Percentiles rank a stretch among this genome's conserved stretches.
phyloP scores from a whole-genome alignment of 2,329 filamentous ascomycete species.

The Colletotrichum melonis region DNA sequence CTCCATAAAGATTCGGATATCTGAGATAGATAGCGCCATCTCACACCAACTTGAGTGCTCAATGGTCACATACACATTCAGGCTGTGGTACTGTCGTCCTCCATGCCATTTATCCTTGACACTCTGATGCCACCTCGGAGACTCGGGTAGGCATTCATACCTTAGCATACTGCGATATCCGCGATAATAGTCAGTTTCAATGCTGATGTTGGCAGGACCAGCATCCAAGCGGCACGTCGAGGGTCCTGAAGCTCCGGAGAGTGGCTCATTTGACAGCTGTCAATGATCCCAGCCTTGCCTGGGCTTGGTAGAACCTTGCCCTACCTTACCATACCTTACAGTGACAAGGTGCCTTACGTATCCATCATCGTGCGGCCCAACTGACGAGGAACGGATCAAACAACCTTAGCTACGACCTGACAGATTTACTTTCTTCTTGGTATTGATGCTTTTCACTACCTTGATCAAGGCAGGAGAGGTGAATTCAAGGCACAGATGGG shows the following conservation, averaged over 20 bases:
- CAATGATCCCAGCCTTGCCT: not conserved
- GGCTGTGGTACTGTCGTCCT: too few species aligned
- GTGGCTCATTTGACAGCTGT: constrained; percentile 29
- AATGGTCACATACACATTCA: not conserved
- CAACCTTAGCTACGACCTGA: not conserved
- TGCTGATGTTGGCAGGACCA: not conserved
- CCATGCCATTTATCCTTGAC: not conserved
- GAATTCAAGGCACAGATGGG: not conserved
- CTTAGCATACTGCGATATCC: too few species aligned
- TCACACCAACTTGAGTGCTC: not conserved
- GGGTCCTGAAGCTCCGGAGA: constrained; percentile 10
- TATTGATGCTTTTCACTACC: not conserved
- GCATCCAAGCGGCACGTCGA: not conserved
- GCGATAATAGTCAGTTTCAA: not conserved
- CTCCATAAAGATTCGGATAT: not conserved
- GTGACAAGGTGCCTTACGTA: not conserved
- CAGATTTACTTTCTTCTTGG: not conserved
- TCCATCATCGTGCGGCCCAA: not conserved
- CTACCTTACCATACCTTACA: not conserved
- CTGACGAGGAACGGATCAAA: not conserved
- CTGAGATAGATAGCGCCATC: not conserved
- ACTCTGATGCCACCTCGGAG: not conserved
- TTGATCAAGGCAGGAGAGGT: not conserved
- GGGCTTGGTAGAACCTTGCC: constrained; percentile 2
- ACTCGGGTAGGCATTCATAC: not conserved